These are phyloP conservation scores for Triticum urartu DNA, from an alignment of 176 grass and related monocot genomes.

Conservation along the genomic window DNA sequence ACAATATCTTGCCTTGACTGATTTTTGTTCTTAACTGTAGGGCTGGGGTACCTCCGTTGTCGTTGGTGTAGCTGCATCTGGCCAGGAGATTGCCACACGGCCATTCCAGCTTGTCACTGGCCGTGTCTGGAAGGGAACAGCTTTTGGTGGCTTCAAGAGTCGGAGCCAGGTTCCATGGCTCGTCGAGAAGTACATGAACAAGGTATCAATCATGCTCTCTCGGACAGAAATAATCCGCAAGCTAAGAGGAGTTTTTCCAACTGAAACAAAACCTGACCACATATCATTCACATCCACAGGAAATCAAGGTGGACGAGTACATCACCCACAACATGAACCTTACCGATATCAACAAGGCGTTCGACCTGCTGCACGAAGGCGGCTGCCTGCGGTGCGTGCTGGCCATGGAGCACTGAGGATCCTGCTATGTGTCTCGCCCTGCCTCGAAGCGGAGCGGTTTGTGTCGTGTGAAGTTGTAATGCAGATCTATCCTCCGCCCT, in stretches of 20 bases:
- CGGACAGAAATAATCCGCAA: neutral
- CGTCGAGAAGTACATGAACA: slow-evolving; percentile 96
- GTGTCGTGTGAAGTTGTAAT: neutral
- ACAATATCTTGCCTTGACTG: neutral
- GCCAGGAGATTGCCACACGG: slow-evolving; percentile 84
- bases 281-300: slow-evolving; percentile 31
- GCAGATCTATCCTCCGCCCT: neutral
- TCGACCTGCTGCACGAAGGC: slow-evolving; percentile 86
- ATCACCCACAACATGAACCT: slow-evolving; percentile 91
- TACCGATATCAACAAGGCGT: slow-evolving; percentile 67
- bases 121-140: slow-evolving; percentile 97
- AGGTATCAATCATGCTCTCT: slow-evolving; percentile 50
- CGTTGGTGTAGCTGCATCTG: slow-evolving; percentile 91
- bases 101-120: slow-evolving; percentile 96
- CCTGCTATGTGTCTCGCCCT: neutral
- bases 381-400: slow-evolving; percentile 91
- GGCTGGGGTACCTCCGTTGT: slow-evolving; percentile 95
- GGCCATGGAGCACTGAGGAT: slow-evolving; percentile 41
- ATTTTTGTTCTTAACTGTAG: slow-evolving; percentile 35
- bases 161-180: slow-evolving; percentile 94
- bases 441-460: neutral
- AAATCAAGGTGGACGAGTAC: slow-evolving; percentile 99
- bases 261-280: neutral
- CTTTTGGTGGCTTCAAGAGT: slow-evolving; percentile 96
- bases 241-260: neutral